Percentiles rank a stretch among this genome's conserved stretches.
phyloP scores from a whole-genome alignment of 345 rosid genomes.

The Durio zibethinus region DNA sequence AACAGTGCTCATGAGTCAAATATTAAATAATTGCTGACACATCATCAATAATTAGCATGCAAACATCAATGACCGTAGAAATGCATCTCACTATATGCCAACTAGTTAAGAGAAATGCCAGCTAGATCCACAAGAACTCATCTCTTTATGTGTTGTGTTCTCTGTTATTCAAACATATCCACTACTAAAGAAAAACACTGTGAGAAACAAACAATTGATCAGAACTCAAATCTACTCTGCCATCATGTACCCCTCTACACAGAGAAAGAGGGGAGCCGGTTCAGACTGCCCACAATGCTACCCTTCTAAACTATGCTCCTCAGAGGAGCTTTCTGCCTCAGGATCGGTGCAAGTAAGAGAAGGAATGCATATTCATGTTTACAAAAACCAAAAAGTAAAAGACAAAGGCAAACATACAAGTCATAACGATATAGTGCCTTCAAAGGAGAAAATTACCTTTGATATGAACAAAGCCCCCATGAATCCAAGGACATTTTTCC shows the following conservation, averaged over 20 bases:
- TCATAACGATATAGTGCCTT: background rate
- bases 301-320: background rate
- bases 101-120: background rate
- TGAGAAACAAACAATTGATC: background rate
- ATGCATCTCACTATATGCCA: background rate
- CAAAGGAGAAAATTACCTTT: conserved; percentile 18
- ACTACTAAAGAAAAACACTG: background rate
- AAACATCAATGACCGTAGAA: background rate
- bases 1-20: background rate
- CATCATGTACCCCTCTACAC: background rate
- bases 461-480: conserved; percentile 65
- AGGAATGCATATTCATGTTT: background rate
- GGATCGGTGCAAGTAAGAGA: background rate
- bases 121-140: background rate
- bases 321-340: background rate
- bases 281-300: background rate
- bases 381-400: background rate
- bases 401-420: background rate
- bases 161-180: background rate
- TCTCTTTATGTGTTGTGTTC: background rate
- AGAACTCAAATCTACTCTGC: background rate
- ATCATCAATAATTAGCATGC: background rate
- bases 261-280: background rate
- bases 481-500: conserved; percentile 78
- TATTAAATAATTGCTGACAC: background rate